phyloP scores from a whole-genome alignment of 2,329 filamentous ascomycete genomes.

The Pseudopyrenochaeta lycopersici region DNA sequence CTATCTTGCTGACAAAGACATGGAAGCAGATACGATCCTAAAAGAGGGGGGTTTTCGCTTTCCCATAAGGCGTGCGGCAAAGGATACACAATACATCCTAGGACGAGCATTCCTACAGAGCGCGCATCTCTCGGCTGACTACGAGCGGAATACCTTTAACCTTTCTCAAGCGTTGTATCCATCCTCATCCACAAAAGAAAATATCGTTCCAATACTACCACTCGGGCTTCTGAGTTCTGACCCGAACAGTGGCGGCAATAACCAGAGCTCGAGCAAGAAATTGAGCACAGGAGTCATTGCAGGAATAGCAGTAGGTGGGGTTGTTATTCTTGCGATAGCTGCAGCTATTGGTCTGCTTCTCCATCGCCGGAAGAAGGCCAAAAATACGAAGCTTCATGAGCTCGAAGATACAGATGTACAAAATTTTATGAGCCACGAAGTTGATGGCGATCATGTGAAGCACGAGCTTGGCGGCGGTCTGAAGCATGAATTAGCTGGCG shows the following conservation, averaged over 20 bases:
- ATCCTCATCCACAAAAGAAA: constrained; percentile 49
- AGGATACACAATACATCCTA: constrained; percentile 49
- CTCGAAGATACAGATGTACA: constrained; percentile 23
- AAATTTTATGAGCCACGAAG: constrained; percentile 11
- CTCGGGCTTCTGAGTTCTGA: constrained; percentile 1
- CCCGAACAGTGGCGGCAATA: not conserved
- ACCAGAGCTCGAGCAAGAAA: constrained; percentile 6
- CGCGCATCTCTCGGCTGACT: constrained; percentile 52
- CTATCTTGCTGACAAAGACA: constrained; percentile 37
- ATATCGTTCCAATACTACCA: constrained; percentile 46
- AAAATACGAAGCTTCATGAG: constrained; percentile 10
- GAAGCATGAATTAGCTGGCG: constrained; percentile 25
- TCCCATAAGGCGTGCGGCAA: constrained; percentile 48
- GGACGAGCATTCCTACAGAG: constrained; percentile 53
- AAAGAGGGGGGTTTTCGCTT: constrained; percentile 46
- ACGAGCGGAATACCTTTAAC: constrained; percentile 40
- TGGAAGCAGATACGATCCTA: constrained; percentile 9
- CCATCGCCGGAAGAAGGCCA: constrained; percentile 14
- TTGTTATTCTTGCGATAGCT: constrained; percentile 3
- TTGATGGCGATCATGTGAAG: constrained; percentile 12
- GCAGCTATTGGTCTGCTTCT: constrained; percentile 18
- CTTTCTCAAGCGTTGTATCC: constrained; percentile 63
- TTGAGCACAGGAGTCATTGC: constrained; percentile 31
- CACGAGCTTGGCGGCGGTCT: constrained; percentile 21
- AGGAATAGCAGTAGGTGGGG: constrained; percentile 34